Conservation (phyloP, 2,329 filamentous ascomycete species). For the Beauveria sp. region DNA sequence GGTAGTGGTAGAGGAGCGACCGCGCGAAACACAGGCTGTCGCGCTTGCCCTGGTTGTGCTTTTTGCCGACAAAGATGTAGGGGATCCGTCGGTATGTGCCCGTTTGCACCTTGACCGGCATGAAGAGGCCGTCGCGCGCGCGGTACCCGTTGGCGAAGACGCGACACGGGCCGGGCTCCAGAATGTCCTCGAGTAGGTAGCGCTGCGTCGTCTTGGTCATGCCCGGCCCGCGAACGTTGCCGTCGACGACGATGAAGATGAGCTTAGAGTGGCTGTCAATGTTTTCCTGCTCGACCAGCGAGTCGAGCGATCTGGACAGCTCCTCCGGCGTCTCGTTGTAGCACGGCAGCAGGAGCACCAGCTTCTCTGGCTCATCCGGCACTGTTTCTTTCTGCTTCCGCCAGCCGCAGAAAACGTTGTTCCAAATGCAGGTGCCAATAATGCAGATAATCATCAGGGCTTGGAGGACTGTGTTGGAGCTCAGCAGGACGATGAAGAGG, state of each 20-base stretch:
- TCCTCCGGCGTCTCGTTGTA: slow-evolving; percentile 42
- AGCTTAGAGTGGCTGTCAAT: slow-evolving; percentile 33
- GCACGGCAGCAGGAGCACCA: slow-evolving; percentile 40
- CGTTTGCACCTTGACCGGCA: slow-evolving; percentile 36
- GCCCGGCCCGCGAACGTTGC: slow-evolving; percentile 36
- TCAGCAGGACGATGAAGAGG: slow-evolving; percentile 37
- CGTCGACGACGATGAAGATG: slow-evolving; percentile 42
- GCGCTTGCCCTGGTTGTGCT: slow-evolving; percentile 41
- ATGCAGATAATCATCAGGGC: slow-evolving; percentile 34
- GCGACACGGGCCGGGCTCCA: slow-evolving; percentile 26
- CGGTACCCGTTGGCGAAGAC: slow-evolving; percentile 36
- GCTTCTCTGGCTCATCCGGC: slow-evolving; percentile 32
- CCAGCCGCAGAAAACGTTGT: slow-evolving; percentile 23
- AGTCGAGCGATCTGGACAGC: slow-evolving; percentile 36
- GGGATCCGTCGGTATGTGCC: slow-evolving; percentile 38
- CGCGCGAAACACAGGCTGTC: slow-evolving; percentile 42
- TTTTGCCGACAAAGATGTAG: slow-evolving; percentile 40
- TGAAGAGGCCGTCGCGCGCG: slow-evolving; percentile 37
- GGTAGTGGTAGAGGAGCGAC: slow-evolving; percentile 41
- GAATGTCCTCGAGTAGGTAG: slow-evolving; percentile 39
- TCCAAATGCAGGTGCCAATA: slow-evolving; percentile 23
- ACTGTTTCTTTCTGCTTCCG: slow-evolving; percentile 23
- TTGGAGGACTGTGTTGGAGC: slow-evolving; percentile 37
- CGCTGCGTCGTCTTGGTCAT: slow-evolving; percentile 41
- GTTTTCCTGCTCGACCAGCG: slow-evolving; percentile 34